phyloP scores from a whole-genome alignment of 208 protist species.

The Trypanosoma cruzi region DNA sequence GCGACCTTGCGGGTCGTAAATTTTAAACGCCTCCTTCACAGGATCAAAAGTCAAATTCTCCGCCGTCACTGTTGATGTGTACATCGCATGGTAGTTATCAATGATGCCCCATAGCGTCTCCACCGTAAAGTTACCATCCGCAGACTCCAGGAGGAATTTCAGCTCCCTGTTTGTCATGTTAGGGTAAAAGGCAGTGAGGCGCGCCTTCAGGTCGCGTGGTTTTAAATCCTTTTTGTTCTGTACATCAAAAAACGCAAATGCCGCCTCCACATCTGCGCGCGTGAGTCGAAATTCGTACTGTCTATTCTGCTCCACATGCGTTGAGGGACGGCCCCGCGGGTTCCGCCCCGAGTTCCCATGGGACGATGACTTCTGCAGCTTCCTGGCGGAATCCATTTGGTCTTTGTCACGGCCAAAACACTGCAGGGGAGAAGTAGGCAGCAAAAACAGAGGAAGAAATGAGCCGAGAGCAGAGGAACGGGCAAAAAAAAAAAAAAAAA shows the following conservation, averaged over 20 bases:
- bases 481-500: not conserved
- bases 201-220: slow-evolving; percentile 83
- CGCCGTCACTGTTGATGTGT: slow-evolving; percentile 11
- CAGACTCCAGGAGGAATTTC: slow-evolving; percentile 89
- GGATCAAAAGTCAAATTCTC: slow-evolving; percentile 64
- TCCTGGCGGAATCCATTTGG: not conserved
- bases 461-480: not conserved
- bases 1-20: slow-evolving; percentile 91
- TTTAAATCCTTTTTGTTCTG: slow-evolving; percentile 76
- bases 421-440: not conserved
- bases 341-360: not conserved
- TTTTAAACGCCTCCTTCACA: slow-evolving; percentile 83
- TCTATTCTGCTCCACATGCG: not conserved
- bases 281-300: slow-evolving; percentile 34
- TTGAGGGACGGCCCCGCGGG: not conserved
- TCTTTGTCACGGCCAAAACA: not conserved
- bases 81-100: slow-evolving; percentile 71
- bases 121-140: slow-evolving; percentile 64
- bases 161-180: slow-evolving; percentile 93
- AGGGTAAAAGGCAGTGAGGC: slow-evolving; percentile 93
- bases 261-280: slow-evolving; percentile 84
- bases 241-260: slow-evolving; percentile 94
- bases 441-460: not conserved
- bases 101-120: slow-evolving; percentile 90
- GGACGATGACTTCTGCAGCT: not conserved